Base-by-base conservation (phyloP, 495 filamentous ascomycete genomes). In the Xylaria scruposa region DNA sequence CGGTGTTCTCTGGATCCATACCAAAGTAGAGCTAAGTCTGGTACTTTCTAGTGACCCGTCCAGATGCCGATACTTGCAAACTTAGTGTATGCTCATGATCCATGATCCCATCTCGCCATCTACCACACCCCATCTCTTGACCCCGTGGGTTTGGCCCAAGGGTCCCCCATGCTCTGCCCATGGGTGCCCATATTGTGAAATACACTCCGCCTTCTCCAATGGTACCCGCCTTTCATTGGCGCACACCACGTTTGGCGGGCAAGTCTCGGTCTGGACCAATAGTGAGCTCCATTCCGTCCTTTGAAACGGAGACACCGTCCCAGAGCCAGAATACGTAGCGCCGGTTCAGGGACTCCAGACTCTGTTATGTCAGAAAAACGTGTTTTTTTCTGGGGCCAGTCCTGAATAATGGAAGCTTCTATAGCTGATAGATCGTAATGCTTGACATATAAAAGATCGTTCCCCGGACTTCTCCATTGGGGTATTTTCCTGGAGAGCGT, bases 401-500 rank as follows among this genome's bases (percentile, higher is more conserved):
- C 38, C 44, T 9, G n/a, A 21, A 33, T 33, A 63, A 70, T 64
- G 19, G 38, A 36, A 51, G 33, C 29, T 54, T 49, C n/a, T 24
- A 24, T 31, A 12, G 56, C 24, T 64, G 44, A 26, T 70, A 53
- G 29, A 38, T 46, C 46, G 21, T 64, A 42, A 56, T 31, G 31
- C n/a, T 56, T 13, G 46, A 40, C 49, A 42, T 70, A 70, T 70
- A 64, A 64, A 64, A 46, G 21, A 70, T 64, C 24, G 68, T 64
- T 51, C 47, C 59, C 68, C 59, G 19, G 68, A 64, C 59, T 70
- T 63, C 68, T 64, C 68, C 68, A 46, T 53, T 33, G 49, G 61
- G 47, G 47, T 44, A 44, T 60, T 64, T 70, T 44, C 60, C 59
- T 64, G 24, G 68, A 70, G 46, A 56, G 12, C 12, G 33, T 40